Conservation (phyloP, 192 early-diverging fungal genomes). For the Mortierella claussenii region DNA sequence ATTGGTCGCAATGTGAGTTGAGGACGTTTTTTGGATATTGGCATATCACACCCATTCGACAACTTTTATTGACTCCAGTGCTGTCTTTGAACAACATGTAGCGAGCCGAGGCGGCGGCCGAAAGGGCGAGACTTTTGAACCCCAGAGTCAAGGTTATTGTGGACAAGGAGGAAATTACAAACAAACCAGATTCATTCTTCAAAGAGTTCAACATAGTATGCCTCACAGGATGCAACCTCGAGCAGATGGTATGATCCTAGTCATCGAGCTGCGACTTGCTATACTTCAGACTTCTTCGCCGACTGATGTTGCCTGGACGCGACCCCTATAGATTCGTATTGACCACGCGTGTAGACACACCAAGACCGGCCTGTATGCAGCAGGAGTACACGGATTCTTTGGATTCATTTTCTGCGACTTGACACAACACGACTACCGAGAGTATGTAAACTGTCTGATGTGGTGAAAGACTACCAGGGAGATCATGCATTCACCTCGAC, state of each 20-base stretch:
- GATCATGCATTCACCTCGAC: too few species aligned
- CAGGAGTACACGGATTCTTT: slow-evolving; percentile 75
- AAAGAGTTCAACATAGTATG: slow-evolving; percentile 77
- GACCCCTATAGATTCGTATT: slow-evolving; percentile 59
- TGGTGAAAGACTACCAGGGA: too few species aligned
- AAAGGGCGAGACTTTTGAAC: slow-evolving; percentile 77
- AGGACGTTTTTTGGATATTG: background rate
- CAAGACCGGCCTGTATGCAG: slow-evolving; percentile 72
- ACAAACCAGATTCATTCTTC: slow-evolving; percentile 64
- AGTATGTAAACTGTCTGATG: slow-evolving; percentile 51
- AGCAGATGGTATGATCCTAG: slow-evolving; percentile 52
- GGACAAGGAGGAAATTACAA: slow-evolving; percentile 54
- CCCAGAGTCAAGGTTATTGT: slow-evolving; percentile 79
- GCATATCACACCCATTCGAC: background rate
- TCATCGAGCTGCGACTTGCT: background rate
- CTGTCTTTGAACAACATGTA: too few species aligned
- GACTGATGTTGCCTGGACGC: too few species aligned
- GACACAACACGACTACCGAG: slow-evolving; percentile 65
- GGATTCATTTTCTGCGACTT: slow-evolving; percentile 94
- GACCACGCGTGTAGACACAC: slow-evolving; percentile 69
- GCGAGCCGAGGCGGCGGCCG: slow-evolving; percentile 72
- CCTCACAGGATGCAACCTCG: slow-evolving; percentile 57
- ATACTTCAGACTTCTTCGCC: too few species aligned
- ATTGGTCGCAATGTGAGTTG: slow-evolving; percentile 76
- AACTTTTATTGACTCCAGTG: slow-evolving; percentile 9